Evolutionary conservation across 768 basidiomycete species (phyloP), one percentile per base, ranked within the genome.

Genomic region (Boletus patriciae): DNA sequence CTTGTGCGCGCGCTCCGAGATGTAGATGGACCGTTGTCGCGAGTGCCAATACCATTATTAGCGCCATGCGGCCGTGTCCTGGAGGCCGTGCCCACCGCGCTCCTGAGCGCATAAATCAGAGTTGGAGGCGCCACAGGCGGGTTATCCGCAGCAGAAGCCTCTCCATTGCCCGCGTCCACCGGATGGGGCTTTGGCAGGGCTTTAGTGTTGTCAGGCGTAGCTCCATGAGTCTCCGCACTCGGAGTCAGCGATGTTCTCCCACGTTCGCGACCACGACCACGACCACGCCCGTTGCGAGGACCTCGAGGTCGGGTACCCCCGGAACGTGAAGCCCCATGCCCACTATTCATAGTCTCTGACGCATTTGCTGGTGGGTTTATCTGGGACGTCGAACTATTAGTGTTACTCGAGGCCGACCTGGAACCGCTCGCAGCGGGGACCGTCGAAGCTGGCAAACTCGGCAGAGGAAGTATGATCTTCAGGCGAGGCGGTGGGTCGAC

Each of bases 381-480:
- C 21, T 38, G 41, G 3, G 42, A 13, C 29, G 13, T 21, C 19
- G 29, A 42, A 13, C n/a, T 4, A 37, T 47, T 25, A 11, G 34
- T 23, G 1, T 48, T 12, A 4, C 2, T 37, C 19, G n/a, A 34
- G 23, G 16, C 19, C 46, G 44, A n/a, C 11, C n/a, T 40, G 8
- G 53, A n/a, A 29, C 47, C 10, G 2, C 43, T 48, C 23, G 27
- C 18, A 16, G 10, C 7, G 18, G 33, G 8, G 12, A 10, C 40
- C 19, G 23, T 38, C 6, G 42, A 19, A 29, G 41, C n/a, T 0
- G 27, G 29, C 4, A 21, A 25, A 3, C 13, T 19, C 38, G 4
- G 25, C 7, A 31, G 18, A 40, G 57, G 64, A 23, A 57, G 25
- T 29, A 2, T 46, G 37, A 59, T 46, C 18, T 21, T 61, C 44